Evolutionary conservation across 169 alveolate genomes (phyloP).

Genomic region (Plasmodium relictum): DNA sequence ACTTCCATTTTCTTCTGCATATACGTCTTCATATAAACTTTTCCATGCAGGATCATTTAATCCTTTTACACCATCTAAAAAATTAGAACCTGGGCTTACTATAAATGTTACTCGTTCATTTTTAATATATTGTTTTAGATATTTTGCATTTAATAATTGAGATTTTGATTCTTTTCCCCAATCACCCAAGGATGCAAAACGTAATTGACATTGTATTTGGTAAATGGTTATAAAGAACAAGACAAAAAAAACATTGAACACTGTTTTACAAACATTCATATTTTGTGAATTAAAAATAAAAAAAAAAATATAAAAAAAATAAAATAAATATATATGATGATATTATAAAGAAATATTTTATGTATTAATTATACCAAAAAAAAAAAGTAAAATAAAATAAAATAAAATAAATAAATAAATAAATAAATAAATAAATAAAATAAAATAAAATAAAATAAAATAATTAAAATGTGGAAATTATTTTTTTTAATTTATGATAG

Average conservation of each 20-base stretch:
- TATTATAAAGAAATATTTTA: too few relatives aligned
- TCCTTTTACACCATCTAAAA: slow-evolving; percentile 88
- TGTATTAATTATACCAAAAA: background rate
- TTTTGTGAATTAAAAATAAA: slow-evolving; percentile 1
- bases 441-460: too few relatives aligned
- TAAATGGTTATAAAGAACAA: slow-evolving; percentile 67
- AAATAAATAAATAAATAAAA: too few relatives aligned
- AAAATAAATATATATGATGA: too few relatives aligned
- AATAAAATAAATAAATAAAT: too few relatives aligned
- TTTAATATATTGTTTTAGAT: slow-evolving; percentile 84
- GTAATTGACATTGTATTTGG: slow-evolving; percentile 82
- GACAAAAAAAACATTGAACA: slow-evolving; percentile 70
- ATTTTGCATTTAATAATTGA: slow-evolving; percentile 87
- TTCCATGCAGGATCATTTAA: slow-evolving; percentile 87
- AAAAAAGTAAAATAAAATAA: too few relatives aligned
- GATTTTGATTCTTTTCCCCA: slow-evolving; percentile 88
- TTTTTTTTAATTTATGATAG: slow-evolving; percentile 17
- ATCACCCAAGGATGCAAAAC: slow-evolving; percentile 90
- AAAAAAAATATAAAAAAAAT: background rate
- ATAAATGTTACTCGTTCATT: slow-evolving; percentile 88
- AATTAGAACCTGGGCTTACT: slow-evolving; percentile 91
- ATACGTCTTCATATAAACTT: slow-evolving; percentile 84
- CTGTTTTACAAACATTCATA: slow-evolving; percentile 66
- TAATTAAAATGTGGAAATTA: background rate
- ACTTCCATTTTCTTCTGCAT: slow-evolving; percentile 86